These are phyloP conservation scores for Aspergillus ibericus DNA, from an alignment of 2,329 filamentous ascomycete genomes.

Conservation along the genomic window DNA sequence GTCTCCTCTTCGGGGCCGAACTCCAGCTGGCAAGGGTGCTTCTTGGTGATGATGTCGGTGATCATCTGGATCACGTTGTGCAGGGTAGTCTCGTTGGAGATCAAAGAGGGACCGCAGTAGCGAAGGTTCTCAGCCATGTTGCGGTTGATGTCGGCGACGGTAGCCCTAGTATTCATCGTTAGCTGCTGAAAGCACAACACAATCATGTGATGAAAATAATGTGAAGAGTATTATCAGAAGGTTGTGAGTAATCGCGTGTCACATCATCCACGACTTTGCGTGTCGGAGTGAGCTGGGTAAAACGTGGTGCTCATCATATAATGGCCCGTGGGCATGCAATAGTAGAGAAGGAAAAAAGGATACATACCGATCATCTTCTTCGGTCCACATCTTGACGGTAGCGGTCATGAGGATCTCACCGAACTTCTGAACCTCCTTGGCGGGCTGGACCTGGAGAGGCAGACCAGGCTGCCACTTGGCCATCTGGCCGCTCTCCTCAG, in stretches of 20 bases:
- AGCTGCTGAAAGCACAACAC: conserved; percentile 36
- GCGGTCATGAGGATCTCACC: conserved; percentile 81
- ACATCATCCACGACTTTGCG: conserved; percentile 80
- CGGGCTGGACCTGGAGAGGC: conserved; percentile 76
- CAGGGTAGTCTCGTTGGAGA: conserved; percentile 70
- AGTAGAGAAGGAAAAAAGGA: conserved; percentile 22
- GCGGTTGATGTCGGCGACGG: conserved; percentile 92
- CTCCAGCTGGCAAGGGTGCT: conserved; percentile 90
- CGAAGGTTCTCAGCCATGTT: conserved; percentile 89
- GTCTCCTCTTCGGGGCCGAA: conserved; percentile 78
- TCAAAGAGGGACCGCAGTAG: conserved; percentile 81
- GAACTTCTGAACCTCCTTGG: conserved; percentile 76
- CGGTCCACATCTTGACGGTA: conserved; percentile 81
- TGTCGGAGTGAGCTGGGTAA: conserved; percentile 99
- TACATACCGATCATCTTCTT: conserved; percentile 91
- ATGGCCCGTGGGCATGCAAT: background rate
- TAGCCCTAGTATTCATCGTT: conserved; percentile 61
- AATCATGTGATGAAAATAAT: conserved; percentile 18
- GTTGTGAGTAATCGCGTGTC: conserved; percentile 66
- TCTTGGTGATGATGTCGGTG: conserved; percentile 78
- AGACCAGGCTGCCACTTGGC: conserved; percentile 86
- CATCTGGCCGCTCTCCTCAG: conserved; percentile 74
- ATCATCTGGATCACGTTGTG: conserved; percentile 75
- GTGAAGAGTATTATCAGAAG: conserved; percentile 31
- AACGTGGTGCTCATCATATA: conserved; percentile 82